Evolutionary conservation across 306 rosid genomes (phyloP).

Genomic region (Castanopsis chinensis): DNA sequence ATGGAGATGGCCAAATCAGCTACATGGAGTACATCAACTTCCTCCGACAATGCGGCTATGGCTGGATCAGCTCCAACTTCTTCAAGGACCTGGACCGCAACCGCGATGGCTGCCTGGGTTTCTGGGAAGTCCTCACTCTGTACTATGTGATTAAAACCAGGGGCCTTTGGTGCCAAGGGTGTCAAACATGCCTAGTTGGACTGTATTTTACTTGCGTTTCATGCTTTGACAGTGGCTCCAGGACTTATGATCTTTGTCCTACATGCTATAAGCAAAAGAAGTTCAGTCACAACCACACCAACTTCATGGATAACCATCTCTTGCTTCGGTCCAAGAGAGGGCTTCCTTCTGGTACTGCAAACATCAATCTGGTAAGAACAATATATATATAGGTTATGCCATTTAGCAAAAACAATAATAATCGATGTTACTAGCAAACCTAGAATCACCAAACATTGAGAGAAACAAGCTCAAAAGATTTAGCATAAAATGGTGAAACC

Average conservation of each 20-base stretch:
- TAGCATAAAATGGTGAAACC: too few relatives aligned
- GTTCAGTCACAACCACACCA: constrained; percentile 10
- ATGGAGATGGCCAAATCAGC: constrained; percentile 22
- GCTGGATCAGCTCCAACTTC: constrained; percentile 22
- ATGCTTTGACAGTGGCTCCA: constrained; percentile 15
- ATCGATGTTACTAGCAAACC: too few relatives aligned
- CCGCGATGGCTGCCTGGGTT: constrained; percentile 18
- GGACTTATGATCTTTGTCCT: constrained; percentile 22
- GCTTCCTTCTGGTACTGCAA: background rate
- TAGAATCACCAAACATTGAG: too few relatives aligned
- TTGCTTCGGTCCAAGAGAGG: constrained; percentile 15
- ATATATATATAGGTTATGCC: too few relatives aligned
- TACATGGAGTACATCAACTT: constrained; percentile 11
- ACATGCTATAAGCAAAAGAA: background rate
- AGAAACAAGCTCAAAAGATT: too few relatives aligned
- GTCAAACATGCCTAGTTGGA: constrained; percentile 7
- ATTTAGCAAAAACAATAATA: too few relatives aligned
- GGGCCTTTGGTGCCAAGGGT: constrained; percentile 20
- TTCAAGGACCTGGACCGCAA: constrained; percentile 21
- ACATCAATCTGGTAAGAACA: background rate
- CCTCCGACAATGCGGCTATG: constrained; percentile 20
- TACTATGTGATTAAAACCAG: constrained; percentile 28
- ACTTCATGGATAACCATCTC: constrained; percentile 27
- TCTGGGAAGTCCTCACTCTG: constrained; percentile 27
- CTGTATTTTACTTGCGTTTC: constrained; percentile 26